Evolutionary conservation across 2,329 filamentous ascomycete species (phyloP).

Genomic region (Alternaria metachromatica): DNA sequence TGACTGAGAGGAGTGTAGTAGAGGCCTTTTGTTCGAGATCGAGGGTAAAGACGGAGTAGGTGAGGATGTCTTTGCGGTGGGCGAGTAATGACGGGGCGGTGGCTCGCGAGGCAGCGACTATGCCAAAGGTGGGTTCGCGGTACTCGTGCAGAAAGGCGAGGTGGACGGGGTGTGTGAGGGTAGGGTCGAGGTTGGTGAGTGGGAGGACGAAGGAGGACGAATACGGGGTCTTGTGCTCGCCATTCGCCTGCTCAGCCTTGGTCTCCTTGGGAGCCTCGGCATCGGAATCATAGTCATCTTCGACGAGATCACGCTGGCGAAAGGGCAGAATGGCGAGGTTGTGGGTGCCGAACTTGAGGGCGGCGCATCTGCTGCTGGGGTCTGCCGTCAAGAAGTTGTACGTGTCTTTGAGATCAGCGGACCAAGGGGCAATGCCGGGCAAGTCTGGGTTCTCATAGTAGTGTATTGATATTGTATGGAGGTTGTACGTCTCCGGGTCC

Average conservation of each 20-base stretch:
- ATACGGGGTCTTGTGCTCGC: slow-evolving; percentile 71
- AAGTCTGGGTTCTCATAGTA: slow-evolving; percentile 97
- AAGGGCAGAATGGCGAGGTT: slow-evolving; percentile 95
- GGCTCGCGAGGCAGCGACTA: slow-evolving; percentile 78
- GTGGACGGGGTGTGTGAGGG: slow-evolving; percentile 85
- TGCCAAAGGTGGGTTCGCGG: slow-evolving; percentile 94
- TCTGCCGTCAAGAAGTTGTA: slow-evolving; percentile 86
- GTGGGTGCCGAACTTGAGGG: slow-evolving; percentile 87
- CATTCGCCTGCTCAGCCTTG: slow-evolving; percentile 43
- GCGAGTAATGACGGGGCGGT: slow-evolving; percentile 75
- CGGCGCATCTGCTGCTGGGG: slow-evolving; percentile 89
- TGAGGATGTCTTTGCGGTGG: slow-evolving; percentile 82
- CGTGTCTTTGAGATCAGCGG: slow-evolving; percentile 74
- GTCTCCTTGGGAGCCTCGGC: slow-evolving; percentile 64
- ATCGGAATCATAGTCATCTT: slow-evolving; percentile 89
- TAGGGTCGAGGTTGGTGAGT: slow-evolving; percentile 85
- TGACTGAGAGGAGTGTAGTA: slow-evolving; percentile 87
- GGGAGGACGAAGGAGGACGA: slow-evolving; percentile 91
- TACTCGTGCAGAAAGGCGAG: slow-evolving; percentile 96
- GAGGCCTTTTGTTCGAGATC: slow-evolving; percentile 93
- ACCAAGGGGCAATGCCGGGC: slow-evolving; percentile 77
- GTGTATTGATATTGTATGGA: slow-evolving; percentile 92
- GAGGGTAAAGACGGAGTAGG: slow-evolving; percentile 93
- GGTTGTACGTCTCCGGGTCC: slow-evolving; percentile 79
- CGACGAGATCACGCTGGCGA: slow-evolving; percentile 82